phyloP scores from a whole-genome alignment of 2,329 filamentous ascomycete genomes.

The Plenodomus tracheiphilus region DNA sequence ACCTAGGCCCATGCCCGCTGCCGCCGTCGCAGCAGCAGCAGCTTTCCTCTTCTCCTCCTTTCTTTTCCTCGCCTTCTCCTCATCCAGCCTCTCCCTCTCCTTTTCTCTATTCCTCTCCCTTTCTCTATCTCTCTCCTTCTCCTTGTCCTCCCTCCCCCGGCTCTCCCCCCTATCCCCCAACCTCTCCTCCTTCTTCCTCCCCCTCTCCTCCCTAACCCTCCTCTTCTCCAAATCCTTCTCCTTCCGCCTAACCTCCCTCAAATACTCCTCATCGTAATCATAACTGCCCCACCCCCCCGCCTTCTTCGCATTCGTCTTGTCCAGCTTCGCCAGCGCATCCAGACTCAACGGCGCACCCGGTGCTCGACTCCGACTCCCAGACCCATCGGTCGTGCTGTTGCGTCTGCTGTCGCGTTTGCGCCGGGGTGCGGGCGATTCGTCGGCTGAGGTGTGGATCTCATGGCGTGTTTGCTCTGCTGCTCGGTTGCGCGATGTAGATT shows the following conservation, averaged over 20 bases:
- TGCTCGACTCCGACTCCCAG: constrained; percentile 36
- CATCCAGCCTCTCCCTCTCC: constrained; percentile 26
- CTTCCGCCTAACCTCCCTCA: constrained; percentile 42
- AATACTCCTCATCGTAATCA: constrained; percentile 46
- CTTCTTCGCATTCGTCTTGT: constrained; percentile 63
- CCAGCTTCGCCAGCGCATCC: constrained; percentile 67
- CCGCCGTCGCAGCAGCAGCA: constrained; percentile 23
- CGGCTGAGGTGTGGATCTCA: constrained; percentile 38
- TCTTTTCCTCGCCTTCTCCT: constrained; percentile 26
- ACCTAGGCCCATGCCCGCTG: constrained; percentile 13
- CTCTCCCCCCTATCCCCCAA: constrained; percentile 17
- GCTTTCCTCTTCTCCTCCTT: constrained; percentile 42
- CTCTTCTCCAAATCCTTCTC: constrained; percentile 42
- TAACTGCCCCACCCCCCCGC: constrained; percentile 46
- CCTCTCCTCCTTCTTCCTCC: constrained; percentile 46
- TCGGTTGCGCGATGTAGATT: not conserved
- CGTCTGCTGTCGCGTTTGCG: constrained; percentile 22
- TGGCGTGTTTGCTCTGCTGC: constrained; percentile 18
- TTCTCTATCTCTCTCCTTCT: constrained; percentile 43
- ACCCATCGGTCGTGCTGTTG: constrained; percentile 31
- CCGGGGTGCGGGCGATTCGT: constrained; percentile 29
- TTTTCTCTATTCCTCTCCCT: constrained; percentile 37
- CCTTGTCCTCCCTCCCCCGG: constrained; percentile 32
- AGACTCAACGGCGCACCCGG: constrained; percentile 49
- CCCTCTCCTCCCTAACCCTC: constrained; percentile 35